These are phyloP conservation scores for Pythium angustatum DNA, from an alignment of 352 stramenopile species.

Conservation along the genomic window DNA sequence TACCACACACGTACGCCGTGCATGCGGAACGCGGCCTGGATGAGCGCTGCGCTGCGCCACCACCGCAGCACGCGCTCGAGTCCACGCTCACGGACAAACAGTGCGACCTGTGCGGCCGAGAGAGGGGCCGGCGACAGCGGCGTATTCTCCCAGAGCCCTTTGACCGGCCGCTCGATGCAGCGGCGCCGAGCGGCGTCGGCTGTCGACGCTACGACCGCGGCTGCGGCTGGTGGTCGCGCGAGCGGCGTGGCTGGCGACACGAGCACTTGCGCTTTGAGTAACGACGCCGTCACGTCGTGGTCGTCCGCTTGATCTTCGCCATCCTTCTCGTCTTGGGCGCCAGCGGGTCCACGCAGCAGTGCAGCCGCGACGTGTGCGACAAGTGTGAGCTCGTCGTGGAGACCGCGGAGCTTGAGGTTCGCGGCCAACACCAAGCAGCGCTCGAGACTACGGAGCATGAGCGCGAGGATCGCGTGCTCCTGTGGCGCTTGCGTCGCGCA, in stretches of 20 bases:
- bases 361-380: conserved; percentile 27
- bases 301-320: background rate
- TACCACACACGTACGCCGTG: conserved; percentile 56
- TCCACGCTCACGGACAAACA: conserved; percentile 59
- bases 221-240: background rate
- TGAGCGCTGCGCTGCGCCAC: conserved; percentile 47
- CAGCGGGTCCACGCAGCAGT: background rate
- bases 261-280: conserved; percentile 3
- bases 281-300: background rate
- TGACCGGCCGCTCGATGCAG: conserved; percentile 38
- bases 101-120: conserved; percentile 59
- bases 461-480: conserved; percentile 44
- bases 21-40: conserved; percentile 68
- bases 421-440: conserved; percentile 64
- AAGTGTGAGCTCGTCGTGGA: conserved; percentile 54
- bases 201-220: conserved; percentile 31
- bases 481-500: conserved; percentile 45
- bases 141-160: conserved; percentile 70
- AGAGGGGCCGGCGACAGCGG: conserved; percentile 34
- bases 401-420: conserved; percentile 47
- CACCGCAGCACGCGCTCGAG: conserved; percentile 62
- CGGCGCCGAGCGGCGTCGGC: conserved; percentile 32
- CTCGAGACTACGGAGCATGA: conserved; percentile 45
- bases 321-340: background rate
- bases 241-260: conserved; percentile 29